Conservation (phyloP, 495 filamentous ascomycete species). For the Penicillium diatomitis region DNA sequence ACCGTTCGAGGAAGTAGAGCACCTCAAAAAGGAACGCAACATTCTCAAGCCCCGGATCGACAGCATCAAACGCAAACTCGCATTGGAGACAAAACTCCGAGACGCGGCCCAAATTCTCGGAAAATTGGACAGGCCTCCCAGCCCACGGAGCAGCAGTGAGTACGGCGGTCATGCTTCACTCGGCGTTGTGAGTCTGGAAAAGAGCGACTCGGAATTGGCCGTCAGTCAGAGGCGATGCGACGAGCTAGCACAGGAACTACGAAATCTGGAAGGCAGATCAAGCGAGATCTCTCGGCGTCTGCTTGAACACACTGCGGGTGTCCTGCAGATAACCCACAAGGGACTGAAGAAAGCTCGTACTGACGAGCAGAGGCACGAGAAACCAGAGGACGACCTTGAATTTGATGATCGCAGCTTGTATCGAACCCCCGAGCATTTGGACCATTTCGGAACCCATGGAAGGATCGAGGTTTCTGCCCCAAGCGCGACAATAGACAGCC, state of each 20-base stretch:
- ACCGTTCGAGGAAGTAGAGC: constrained; percentile 83
- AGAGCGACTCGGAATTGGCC: constrained; percentile 66
- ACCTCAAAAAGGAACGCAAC: constrained; percentile 74
- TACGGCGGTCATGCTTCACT: constrained; percentile 6
- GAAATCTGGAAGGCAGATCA: constrained; percentile 60
- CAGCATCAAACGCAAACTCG: constrained; percentile 67
- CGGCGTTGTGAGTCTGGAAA: constrained; percentile 15
- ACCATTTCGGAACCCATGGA: constrained; percentile 38
- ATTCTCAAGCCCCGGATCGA: constrained; percentile 66
- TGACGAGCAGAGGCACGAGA: constrained; percentile 52
- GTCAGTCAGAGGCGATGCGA: constrained; percentile 75
- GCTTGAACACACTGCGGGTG: constrained; percentile 84
- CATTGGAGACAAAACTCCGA: constrained; percentile 86
- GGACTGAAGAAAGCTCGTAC: constrained; percentile 42
- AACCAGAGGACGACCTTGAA: constrained; percentile 50
- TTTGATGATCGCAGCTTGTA: constrained; percentile 82
- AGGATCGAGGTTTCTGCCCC: constrained; percentile 10
- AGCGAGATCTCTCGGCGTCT: constrained; percentile 63
- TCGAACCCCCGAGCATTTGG: constrained; percentile 55
- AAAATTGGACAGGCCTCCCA: constrained; percentile 58
- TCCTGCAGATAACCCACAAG: constrained; percentile 80
- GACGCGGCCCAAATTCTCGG: constrained; percentile 85
- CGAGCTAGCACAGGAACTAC: constrained; percentile 71
- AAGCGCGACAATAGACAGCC: constrained; percentile 21
- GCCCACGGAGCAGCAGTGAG: constrained; percentile 25